Evolutionary conservation across 257 asterid genomes (phyloP), one percentile per base, ranked within the genome.

Genomic region (Haberlea rhodopensis): DNA sequence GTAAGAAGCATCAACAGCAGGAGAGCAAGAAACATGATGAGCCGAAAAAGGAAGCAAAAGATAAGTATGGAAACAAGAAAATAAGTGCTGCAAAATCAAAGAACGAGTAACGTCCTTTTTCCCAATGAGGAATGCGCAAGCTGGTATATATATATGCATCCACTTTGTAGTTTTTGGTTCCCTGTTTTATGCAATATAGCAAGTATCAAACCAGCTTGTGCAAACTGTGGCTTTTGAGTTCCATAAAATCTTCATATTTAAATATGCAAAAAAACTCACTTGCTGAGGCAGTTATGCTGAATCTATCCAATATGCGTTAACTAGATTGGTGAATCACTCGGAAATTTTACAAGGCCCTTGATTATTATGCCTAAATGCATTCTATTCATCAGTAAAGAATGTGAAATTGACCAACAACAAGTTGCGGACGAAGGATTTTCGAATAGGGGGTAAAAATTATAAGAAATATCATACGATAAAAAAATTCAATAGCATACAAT

Each of bases 71-170:
- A 8, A 62, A 69, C 63, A 86, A 72, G 76, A 81, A 61, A 72
- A 78, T 75, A 62, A 74, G 77, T 57, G 79, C 73, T n/a, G 83
- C 78, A 63, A 79, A 72, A 51, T 81, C 77, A 65, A 81, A 79
- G 81, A 74, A 74, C 52, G 40, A 67, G 49, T 66, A 48, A 49
- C 25, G 11, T 20, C 26, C 5, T 15, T 16, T 43, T 43, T 13
- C 46, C 18, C 51, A 8, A 25, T 13, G 45, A 62, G 77, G 69
- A 57, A 58, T 65, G 40, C 65, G 46, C 49, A 15, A 43, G 51
- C 51, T 43, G 19, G 74, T 65, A 53, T 16, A n/a, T n/a, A n/a
- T n/a, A n/a, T n/a, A 79, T 65, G 60, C 48, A 66, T 66, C 46
- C 51, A 43, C 20, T 67, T 75, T 66, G 71, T 75, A 70, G 68